phyloP scores from a whole-genome alignment of 1,284 basidiomycete genomes.

The Xerocomus nothofagi region DNA sequence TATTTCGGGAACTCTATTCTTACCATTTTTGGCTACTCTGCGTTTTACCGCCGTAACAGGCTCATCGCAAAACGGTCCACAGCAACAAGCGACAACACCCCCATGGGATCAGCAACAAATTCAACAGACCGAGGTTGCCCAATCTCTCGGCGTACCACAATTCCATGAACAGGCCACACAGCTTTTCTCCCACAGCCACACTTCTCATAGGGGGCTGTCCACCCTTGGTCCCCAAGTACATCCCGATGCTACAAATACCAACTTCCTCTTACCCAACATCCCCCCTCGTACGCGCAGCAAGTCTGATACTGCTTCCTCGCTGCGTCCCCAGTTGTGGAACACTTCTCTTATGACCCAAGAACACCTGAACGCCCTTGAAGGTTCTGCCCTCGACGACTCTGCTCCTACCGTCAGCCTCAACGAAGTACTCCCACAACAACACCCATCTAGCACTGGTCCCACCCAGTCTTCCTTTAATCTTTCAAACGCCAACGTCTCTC shows the following conservation, averaged over 20 bases:
- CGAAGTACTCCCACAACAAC: constrained; percentile 44
- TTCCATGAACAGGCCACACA: constrained; percentile 33
- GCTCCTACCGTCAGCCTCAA: constrained; percentile 47
- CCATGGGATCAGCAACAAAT: constrained; percentile 39
- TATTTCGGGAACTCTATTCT: constrained; percentile 37
- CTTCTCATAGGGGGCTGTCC: constrained; percentile 38
- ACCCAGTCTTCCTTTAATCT: constrained; percentile 30
- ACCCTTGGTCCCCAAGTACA: constrained; percentile 32
- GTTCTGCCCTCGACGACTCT: constrained; percentile 36
- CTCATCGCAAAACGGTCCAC: constrained; percentile 32
- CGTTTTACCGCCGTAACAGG: constrained; percentile 32
- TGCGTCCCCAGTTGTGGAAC: constrained; percentile 53
- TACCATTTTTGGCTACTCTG: constrained; percentile 24
- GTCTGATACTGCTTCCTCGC: constrained; percentile 57
- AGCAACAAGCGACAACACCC: constrained; percentile 36
- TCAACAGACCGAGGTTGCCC: constrained; percentile 34
- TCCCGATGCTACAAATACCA: constrained; percentile 38
- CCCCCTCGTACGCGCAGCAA: constrained; percentile 54
- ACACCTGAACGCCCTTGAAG: constrained; percentile 33
- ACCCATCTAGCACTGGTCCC: constrained; percentile 21
- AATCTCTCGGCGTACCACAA: constrained; percentile 33
- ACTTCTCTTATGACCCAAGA: constrained; percentile 34
- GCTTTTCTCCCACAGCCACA: constrained; percentile 36
- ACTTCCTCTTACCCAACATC: constrained; percentile 34
- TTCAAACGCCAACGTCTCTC: constrained; percentile 23